phyloP scores from a whole-genome alignment of 2,329 filamentous ascomycete species.

The Ophiostoma ips region DNA sequence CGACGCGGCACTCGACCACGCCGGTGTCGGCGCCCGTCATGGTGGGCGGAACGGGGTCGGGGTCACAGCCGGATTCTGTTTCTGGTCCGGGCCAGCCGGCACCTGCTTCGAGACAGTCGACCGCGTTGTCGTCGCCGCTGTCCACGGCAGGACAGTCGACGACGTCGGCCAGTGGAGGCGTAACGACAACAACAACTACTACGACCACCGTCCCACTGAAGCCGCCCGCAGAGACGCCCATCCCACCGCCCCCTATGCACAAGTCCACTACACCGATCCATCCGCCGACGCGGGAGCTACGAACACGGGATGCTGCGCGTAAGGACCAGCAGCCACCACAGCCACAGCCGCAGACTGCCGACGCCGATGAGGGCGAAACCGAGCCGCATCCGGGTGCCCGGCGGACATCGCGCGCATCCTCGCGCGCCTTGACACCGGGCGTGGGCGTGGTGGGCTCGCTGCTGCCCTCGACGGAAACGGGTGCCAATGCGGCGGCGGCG shows the following conservation, averaged over 20 bases:
- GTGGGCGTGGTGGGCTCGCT: background rate
- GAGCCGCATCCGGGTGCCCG: background rate
- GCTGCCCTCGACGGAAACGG: background rate
- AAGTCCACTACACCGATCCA: slow-evolving; percentile 23
- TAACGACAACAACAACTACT: slow-evolving; percentile 8
- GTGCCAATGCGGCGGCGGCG: slow-evolving; percentile 22
- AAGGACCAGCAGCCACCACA: slow-evolving; percentile 12
- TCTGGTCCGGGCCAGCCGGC: background rate
- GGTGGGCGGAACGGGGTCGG: slow-evolving; percentile 16
- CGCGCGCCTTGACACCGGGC: slow-evolving; percentile 7
- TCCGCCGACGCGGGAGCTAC: slow-evolving; percentile 22
- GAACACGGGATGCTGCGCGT: slow-evolving; percentile 18
- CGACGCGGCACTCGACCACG: slow-evolving; percentile 16
- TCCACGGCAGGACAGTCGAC: slow-evolving; percentile 1
- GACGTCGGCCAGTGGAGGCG: background rate
- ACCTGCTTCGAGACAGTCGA: background rate
- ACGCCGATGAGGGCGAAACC: background rate
- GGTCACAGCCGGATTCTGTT: slow-evolving; percentile 11
- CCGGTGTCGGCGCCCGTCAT: slow-evolving; percentile 22
- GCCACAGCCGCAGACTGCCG: background rate
- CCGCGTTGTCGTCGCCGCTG: slow-evolving; percentile 5
- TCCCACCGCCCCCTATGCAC: slow-evolving; percentile 17
- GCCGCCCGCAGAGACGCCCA: slow-evolving; percentile 19
- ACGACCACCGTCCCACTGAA: slow-evolving; percentile 18
- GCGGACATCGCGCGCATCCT: slow-evolving; percentile 6